Base-by-base conservation (phyloP, 805 yeast species). In the Candida anglica region DNA sequence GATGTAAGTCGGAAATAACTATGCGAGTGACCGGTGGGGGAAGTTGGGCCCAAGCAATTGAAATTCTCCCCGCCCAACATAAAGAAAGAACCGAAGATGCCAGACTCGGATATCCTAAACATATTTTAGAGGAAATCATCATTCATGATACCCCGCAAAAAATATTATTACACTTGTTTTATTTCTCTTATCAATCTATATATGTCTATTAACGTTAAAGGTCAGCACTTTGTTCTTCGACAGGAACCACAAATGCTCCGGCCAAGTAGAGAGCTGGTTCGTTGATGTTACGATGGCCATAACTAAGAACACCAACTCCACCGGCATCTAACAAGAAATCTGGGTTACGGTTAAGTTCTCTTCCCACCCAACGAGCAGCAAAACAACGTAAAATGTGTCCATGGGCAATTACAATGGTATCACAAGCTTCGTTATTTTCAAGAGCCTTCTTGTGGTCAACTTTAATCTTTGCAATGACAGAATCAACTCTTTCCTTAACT, bases 331-430 rank as follows among this genome's bases (percentile, higher is more conserved):
- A 66, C 56, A 91, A 66, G 57, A 88, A 80, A 45, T 81, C 77
- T 7, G 96, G 96, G 55, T 89, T 85, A 30, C 55, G 63, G 41
- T 63, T 55, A 38, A 83, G 65, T n/a, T 69, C 68, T 26, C 69
- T 58, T 2, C 72, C 75, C 24, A 85, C 78, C 98, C 98, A 91
- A 39, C 96, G 64, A 15, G 88, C 86, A 6, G 91, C 94, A 50
- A 91, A 78, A 53, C 91, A 84, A 52, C 97, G 79, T 47, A 91
- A 66, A 31, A 89, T 84, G 51, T 91, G 98, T 28, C 98, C 98
- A 53, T 91, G 98, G 8, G 91, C 97, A 39, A 89, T 82, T 6
- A 88, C 80, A 41, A 89, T 50, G 23, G 89, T 75, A 53, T 89
- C 96, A 43, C 86, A 77, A 8, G 79, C 58, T 35, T 66, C 69